Conservation (phyloP, 805 yeast genomes). For the Candida quercuum region DNA sequence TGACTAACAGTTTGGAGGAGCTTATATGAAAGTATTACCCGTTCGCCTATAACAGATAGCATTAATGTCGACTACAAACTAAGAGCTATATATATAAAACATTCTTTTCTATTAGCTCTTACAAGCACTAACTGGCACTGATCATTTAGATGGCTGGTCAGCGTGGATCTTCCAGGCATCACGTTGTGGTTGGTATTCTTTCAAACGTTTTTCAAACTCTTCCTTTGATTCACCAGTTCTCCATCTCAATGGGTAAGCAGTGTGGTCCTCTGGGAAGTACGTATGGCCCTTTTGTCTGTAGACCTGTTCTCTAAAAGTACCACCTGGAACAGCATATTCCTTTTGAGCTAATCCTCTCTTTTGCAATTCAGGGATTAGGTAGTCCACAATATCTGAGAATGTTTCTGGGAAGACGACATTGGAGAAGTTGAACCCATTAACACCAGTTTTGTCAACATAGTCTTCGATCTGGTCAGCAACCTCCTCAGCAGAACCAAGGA, state of each 20-base stretch:
- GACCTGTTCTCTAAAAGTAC: conserved; percentile 29
- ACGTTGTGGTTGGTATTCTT: conserved; percentile 2
- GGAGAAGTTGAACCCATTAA: conserved; percentile 38
- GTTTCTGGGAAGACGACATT: conserved; percentile 33
- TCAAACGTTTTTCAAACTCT: conserved; percentile 13
- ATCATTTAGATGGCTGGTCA: background rate
- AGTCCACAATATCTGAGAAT: conserved; percentile 34
- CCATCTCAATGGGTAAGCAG: conserved; percentile 15
- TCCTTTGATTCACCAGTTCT: conserved; percentile 10
- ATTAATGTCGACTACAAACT: too few relatives aligned
- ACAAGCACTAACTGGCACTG: too few relatives aligned
- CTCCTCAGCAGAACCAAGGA: conserved; percentile 27
- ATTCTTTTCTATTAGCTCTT: too few relatives aligned
- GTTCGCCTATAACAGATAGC: too few relatives aligned
- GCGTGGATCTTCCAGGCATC: conserved; percentile 1
- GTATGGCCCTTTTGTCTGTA: conserved; percentile 23
- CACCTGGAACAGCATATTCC: conserved; percentile 29
- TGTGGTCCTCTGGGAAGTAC: conserved; percentile 9
- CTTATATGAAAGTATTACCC: too few relatives aligned
- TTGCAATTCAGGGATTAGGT: conserved; percentile 31
- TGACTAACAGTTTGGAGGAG: too few relatives aligned
- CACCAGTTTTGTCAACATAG: conserved; percentile 32
- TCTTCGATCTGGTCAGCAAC: conserved; percentile 10
- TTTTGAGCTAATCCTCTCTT: conserved; percentile 29
- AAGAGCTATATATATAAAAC: too few relatives aligned